A percentile compares a stretch with the other conserved stretches of the same genome.
Evolutionary conservation across 139 green algal species (phyloP).

Genomic region (Gonium pectorale): DNA sequence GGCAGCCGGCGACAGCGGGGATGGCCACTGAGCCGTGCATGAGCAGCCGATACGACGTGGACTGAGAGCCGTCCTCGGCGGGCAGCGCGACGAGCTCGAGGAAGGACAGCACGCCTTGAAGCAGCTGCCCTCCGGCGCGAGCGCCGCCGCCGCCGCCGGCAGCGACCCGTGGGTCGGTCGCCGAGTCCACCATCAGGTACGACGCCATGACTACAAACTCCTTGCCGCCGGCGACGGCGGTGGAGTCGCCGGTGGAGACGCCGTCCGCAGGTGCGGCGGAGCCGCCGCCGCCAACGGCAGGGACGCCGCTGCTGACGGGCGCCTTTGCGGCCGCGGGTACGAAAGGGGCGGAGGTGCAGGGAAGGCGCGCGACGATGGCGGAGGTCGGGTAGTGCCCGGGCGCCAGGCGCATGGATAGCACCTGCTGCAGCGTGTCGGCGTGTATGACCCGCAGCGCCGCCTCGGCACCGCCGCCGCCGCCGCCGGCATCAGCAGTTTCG

Average conservation of each 20-base stretch:
- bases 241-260: background rate
- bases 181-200: conserved; percentile 18
- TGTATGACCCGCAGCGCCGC: conserved; percentile 52
- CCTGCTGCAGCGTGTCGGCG: conserved; percentile 40
- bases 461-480: conserved; percentile 17
- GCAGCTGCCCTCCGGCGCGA: background rate
- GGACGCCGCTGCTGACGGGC: background rate
- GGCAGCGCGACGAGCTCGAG: conserved; percentile 12
- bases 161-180: background rate
- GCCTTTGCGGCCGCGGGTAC: background rate
- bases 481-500: background rate
- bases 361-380: conserved; percentile 10
- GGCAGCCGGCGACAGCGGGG: background rate
- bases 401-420: conserved; percentile 23
- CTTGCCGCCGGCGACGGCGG: background rate
- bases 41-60: background rate
- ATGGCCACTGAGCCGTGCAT: conserved; percentile 17
- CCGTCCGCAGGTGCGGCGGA: no score
- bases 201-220: conserved; percentile 48
- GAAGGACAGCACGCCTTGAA: conserved; percentile 44
- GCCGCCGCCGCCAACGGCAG: background rate
- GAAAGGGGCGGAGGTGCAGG: conserved; percentile 8
- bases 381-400: conserved; percentile 30
- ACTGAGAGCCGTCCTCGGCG: background rate
- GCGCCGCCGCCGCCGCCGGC: background rate